Conservation (phyloP, 306 rosid species). For the Comarum palustre region DNA sequence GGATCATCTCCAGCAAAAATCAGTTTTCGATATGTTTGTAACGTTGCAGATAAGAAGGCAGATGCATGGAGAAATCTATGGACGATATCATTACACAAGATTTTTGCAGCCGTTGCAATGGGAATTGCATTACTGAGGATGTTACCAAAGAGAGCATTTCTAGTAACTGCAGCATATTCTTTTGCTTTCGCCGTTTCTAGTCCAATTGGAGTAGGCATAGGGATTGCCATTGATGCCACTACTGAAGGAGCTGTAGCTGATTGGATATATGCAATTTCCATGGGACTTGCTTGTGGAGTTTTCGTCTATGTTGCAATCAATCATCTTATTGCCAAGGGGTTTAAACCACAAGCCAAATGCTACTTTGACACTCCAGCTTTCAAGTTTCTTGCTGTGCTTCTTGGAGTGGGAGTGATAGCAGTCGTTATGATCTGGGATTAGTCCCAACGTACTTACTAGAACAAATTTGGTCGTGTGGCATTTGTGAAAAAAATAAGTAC, state of each 20-base stretch:
- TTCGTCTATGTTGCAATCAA: conserved; percentile 75
- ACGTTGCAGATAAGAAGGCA: conserved; percentile 35
- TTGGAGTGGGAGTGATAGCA: conserved; percentile 61
- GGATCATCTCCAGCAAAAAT: neutral
- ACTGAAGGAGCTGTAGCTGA: conserved; percentile 60
- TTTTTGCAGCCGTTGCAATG: conserved; percentile 79
- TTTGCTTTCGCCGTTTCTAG: conserved; percentile 69
- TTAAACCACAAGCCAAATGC: conserved; percentile 34
- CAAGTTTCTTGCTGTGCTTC: conserved; percentile 63
- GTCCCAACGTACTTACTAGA: neutral
- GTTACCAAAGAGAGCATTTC: conserved; percentile 63
- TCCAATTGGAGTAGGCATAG: conserved; percentile 74
- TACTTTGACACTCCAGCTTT: conserved; percentile 49
- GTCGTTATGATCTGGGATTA: conserved; percentile 79
- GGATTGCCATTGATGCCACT: conserved; percentile 70
- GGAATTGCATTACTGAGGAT: conserved; percentile 70
- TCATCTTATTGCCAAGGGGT: conserved; percentile 72
- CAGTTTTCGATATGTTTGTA: neutral
- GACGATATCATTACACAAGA: conserved; percentile 79
- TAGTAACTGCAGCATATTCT: conserved; percentile 45
- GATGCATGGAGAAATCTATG: conserved; percentile 87
- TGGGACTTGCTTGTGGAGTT: conserved; percentile 76
- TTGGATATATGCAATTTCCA: conserved; percentile 70
- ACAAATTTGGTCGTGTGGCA: neutral
- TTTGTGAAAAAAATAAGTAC: neutral